phyloP scores from a whole-genome alignment of 129 eudicot genomes.

The Glebionis coronaria region DNA sequence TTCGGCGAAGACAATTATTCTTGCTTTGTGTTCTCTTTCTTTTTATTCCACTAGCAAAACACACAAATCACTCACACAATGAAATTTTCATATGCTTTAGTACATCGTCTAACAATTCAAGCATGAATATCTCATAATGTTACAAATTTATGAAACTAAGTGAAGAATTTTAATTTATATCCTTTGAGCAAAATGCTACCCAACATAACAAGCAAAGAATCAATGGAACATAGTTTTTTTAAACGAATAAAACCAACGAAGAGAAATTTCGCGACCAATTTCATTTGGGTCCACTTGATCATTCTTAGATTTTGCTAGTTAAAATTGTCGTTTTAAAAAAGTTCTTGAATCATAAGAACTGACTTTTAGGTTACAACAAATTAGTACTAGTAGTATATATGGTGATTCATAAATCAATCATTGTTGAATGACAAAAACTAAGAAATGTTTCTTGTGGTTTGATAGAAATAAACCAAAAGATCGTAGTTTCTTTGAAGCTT shows the following conservation, averaged over 20 bases:
- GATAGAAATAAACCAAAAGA: slow-evolving; percentile 4
- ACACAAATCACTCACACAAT: no score
- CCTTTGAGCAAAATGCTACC: background rate
- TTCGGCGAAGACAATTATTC: no score
- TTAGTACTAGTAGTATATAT: no score
- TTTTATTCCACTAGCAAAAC: no score
- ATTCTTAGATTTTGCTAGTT: background rate
- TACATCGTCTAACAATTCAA: no score
- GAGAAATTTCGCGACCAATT: slow-evolving; percentile 28
- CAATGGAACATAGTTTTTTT: background rate
- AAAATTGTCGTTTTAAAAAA: no score
- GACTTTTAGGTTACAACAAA: no score
- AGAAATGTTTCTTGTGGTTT: slow-evolving; percentile 1
- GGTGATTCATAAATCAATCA: background rate
- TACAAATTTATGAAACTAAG: no score
- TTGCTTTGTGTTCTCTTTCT: no score
- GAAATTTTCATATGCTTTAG: no score
- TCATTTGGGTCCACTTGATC: slow-evolving; percentile 21
- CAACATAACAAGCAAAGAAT: slow-evolving; percentile 4
- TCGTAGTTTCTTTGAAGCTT: slow-evolving; percentile 21
- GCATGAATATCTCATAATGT: no score
- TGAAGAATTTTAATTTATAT: background rate
- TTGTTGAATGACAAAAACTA: background rate
- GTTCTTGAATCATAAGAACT: no score
- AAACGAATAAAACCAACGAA: slow-evolving; percentile 22